phyloP scores from a whole-genome alignment of 129 eudicot genomes.

The Chrysanthemum lavandulifolium region DNA sequence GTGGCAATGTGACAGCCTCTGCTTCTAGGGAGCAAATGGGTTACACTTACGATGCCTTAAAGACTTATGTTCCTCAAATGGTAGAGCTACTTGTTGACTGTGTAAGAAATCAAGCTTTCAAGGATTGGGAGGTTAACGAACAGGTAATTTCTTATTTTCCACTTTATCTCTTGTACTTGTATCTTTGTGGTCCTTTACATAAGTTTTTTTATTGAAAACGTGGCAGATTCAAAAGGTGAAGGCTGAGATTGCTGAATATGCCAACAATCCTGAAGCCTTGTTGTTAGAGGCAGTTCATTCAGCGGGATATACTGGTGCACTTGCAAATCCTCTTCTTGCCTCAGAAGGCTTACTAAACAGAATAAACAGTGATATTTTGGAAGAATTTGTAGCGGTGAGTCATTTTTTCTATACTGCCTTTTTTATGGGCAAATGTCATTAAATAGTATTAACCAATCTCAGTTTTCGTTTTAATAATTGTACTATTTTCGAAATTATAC shows the following conservation, averaged over 20 bases:
- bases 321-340: slow-evolving; percentile 70
- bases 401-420: slow-evolving; percentile 3
- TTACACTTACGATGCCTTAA: slow-evolving; percentile 77
- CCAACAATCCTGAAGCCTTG: slow-evolving; percentile 75
- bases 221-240: slow-evolving; percentile 64
- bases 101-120: slow-evolving; percentile 83
- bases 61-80: slow-evolving; percentile 81
- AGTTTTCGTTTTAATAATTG: too few relatives aligned
- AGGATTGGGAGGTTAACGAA: slow-evolving; percentile 90
- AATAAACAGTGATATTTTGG: slow-evolving; percentile 60
- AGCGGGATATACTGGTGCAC: slow-evolving; percentile 83
- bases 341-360: slow-evolving; percentile 59
- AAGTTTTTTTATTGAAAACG: neutral
- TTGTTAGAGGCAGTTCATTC: slow-evolving; percentile 83
- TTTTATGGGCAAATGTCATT: neutral
- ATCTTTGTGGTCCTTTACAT: neutral
- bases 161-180: neutral
- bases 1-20: slow-evolving; percentile 73
- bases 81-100: slow-evolving; percentile 85
- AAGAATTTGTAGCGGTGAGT: slow-evolving; percentile 88
- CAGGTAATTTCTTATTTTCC: slow-evolving; percentile 45
- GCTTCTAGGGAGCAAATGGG: slow-evolving; percentile 89
- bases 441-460: too few relatives aligned
- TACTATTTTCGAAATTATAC: too few relatives aligned
- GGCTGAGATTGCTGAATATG: slow-evolving; percentile 59